Evolutionary conservation across 2,329 filamentous ascomycete genomes (phyloP).

Genomic region (Fusarium siculi): DNA sequence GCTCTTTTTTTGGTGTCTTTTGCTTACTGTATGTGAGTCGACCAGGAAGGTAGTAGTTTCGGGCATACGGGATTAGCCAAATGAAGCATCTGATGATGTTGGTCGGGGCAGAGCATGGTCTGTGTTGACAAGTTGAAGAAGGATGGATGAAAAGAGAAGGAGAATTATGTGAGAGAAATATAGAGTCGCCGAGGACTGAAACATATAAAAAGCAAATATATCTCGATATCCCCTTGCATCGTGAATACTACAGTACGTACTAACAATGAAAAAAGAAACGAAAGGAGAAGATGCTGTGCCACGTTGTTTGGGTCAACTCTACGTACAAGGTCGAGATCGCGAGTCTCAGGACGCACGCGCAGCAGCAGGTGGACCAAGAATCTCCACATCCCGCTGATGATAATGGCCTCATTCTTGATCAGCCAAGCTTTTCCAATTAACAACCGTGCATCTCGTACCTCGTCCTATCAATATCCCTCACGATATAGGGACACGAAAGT

Average conservation of each 20-base stretch:
- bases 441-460: not conserved
- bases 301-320: constrained; percentile 9
- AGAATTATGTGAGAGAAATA: not conserved
- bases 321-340: constrained; percentile 17
- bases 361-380: constrained; percentile 4
- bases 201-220: constrained; percentile 14
- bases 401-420: constrained; percentile 36
- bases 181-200: not conserved
- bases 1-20: not conserved
- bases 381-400: constrained; percentile 29
- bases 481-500: not conserved
- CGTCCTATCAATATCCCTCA: not conserved
- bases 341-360: constrained; percentile 4
- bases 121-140: not conserved
- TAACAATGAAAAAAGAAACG: not conserved
- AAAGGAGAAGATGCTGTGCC: constrained; percentile 1
- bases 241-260: not conserved
- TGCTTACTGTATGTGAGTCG: not conserved
- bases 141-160: not conserved
- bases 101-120: not conserved
- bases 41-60: constrained; percentile 19
- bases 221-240: not conserved
- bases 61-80: constrained; percentile 11
- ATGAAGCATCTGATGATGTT: constrained; percentile 7
- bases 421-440: constrained; percentile 21